Base-by-base conservation (phyloP, 306 rosid species). In the Parietaria judaica region DNA sequence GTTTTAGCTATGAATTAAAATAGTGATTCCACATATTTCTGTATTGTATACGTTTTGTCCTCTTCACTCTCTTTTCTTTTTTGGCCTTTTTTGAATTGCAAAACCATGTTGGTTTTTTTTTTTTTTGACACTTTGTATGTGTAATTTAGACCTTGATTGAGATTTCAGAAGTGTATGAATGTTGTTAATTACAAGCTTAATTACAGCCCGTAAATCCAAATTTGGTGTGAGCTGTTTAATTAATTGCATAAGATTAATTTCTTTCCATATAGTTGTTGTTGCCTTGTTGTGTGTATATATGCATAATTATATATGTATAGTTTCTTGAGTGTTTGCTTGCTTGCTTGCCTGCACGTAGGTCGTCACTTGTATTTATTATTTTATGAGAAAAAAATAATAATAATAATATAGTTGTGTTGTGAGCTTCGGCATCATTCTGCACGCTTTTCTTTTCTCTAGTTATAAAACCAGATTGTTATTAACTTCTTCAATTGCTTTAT, bases 261-360 rank as follows among this genome's bases (percentile, higher is more conserved):
- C 45, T 41, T 41, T 41, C 31, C 31, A 23, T 23, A 23, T 23
- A 23, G 2, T 23, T 23, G 31, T 23, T 23, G 31, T 23, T 23
- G 31, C 2, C 2, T 1, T 23, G 31, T 1, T 23, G 31, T 23
- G 31, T 23, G 2, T 23, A 23, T 23, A 23, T 23, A 23, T 23
- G 31, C 2, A 23, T 23, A 23, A 23, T 23, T 23, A 23, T 23
- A 23, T 23, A 2, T 23, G 2, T 23, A 23, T 23, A 23, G 31
- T 23, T 23, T 23, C 31, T 23, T 23, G 31, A 23, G 2, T 23
- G 31, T n/a, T 64, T 38, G 66, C 53, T 50, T 64, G 68, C 39
- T n/a, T 64, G 68, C 68, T 58, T 64, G 68, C 68, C 58, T 52
- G 58, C 68, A 64, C 58, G 68, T 64, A 47, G 55, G 53, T 53